Percentiles rank a stretch among this genome's conserved stretches.
Evolutionary conservation across 169 alveolate genomes (phyloP).

Genomic region (Cyclospora cayetanensis): DNA sequence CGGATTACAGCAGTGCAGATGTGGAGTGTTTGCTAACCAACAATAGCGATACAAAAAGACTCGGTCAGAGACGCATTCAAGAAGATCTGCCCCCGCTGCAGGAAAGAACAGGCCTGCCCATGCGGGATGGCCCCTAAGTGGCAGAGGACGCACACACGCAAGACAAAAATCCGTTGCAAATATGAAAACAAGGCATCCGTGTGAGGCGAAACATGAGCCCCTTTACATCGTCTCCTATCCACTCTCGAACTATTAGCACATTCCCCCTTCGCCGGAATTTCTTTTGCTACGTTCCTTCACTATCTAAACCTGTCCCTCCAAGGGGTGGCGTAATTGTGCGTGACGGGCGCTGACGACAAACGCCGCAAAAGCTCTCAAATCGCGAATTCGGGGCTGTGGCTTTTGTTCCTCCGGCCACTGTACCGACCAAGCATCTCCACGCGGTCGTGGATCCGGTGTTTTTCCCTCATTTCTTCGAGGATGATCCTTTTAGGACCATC

Average conservation of each 20-base stretch:
- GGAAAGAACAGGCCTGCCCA: slow-evolving; percentile 92
- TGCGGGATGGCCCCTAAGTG: slow-evolving; percentile 94
- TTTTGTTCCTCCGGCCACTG: no score
- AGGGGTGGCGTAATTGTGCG: no score
- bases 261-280: background rate
- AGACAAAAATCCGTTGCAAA: no score
- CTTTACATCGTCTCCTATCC: no score
- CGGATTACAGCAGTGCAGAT: slow-evolving; percentile 70
- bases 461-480: slow-evolving; percentile 95
- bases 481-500: slow-evolving; percentile 96
- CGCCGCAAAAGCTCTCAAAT: no score
- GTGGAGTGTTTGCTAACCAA: no score
- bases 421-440: slow-evolving; percentile 92
- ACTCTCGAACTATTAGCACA: background rate
- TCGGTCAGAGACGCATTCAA: slow-evolving; percentile 98
- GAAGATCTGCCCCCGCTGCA: slow-evolving; percentile 98
- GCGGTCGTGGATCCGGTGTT: slow-evolving; percentile 91
- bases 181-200: no score
- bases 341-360: no score
- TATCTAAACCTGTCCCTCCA: no score
- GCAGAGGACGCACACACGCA: no score
- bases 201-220: no score
- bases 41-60: slow-evolving; percentile 98
- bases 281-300: background rate
- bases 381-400: background rate